A percentile compares a stretch with the other conserved stretches of the same genome.
These are phyloP conservation scores for Aethionema arabicum DNA, from an alignment of 345 rosid genomes.

Conservation along the genomic window DNA sequence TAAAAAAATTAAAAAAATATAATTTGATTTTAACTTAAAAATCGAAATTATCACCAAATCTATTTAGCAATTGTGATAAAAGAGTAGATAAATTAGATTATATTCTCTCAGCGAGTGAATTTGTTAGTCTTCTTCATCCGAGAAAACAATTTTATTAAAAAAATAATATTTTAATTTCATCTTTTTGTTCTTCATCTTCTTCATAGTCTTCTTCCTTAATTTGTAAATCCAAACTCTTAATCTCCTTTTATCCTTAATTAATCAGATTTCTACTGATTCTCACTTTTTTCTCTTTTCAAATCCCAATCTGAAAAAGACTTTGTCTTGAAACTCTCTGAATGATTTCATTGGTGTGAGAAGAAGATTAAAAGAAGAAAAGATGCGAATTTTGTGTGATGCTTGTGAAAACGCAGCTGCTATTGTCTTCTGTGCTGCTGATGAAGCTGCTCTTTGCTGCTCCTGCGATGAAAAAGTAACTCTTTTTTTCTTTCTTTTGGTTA, in stretches of 20 bases:
- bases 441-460: conserved; percentile 80
- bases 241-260: conserved; percentile 8
- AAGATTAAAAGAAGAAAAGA: conserved; percentile 31
- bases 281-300: conserved; percentile 10
- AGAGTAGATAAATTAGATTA: too few species aligned
- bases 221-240: conserved; percentile 25
- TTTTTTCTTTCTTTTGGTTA: neutral
- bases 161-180: neutral
- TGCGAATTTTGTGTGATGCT: conserved; percentile 72
- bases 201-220: conserved; percentile 15
- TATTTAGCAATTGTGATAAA: too few species aligned
- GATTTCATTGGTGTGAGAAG: conserved; percentile 21
- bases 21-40: too few species aligned
- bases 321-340: neutral
- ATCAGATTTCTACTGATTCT: conserved; percentile 1
- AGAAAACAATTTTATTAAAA: conserved; percentile 7
- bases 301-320: conserved; percentile 15
- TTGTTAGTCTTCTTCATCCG: neutral
- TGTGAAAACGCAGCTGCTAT: conserved; percentile 82
- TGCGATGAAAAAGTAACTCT: conserved; percentile 66
- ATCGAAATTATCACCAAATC: too few species aligned
- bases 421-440: conserved; percentile 86
- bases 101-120: too few species aligned
- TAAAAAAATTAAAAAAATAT: too few species aligned
- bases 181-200: neutral